A percentile compares a stretch with the other conserved stretches of the same genome.
phyloP scores from a whole-genome alignment of 352 stramenopile genomes.

The Thalassiosira mediterranea region DNA sequence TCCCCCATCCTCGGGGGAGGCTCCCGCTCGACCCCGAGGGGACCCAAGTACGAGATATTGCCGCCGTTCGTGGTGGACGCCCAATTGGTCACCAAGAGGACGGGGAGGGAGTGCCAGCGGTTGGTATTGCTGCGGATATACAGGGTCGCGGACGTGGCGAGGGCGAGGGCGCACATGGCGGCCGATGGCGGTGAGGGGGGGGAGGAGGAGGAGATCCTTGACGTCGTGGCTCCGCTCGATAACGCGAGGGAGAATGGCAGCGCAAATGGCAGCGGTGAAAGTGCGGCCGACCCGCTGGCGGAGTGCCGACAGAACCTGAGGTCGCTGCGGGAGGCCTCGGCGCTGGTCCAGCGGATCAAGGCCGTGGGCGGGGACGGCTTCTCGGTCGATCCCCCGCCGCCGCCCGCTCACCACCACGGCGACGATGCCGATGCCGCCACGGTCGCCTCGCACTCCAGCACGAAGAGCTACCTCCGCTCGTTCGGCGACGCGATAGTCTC shows the following conservation, averaged over 20 bases:
- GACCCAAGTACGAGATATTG: constrained; percentile 27
- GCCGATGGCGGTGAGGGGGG: too few species aligned
- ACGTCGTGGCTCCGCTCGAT: constrained; percentile 24
- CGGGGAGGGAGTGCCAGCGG: constrained; percentile 55
- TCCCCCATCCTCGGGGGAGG: constrained; percentile 27
- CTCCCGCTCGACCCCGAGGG: constrained; percentile 25
- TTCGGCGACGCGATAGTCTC: constrained; percentile 53
- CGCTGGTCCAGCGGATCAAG: constrained; percentile 64
- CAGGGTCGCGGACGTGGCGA: constrained; percentile 58
- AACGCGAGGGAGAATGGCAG: background rate
- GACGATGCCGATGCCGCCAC: constrained; percentile 20
- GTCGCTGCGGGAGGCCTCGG: constrained; percentile 48
- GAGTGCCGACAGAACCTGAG: constrained; percentile 36
- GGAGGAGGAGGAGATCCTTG: constrained; percentile 48
- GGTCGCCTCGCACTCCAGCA: constrained; percentile 27
- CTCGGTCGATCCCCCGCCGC: constrained; percentile 29
- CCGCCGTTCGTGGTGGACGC: constrained; percentile 72
- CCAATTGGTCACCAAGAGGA: constrained; percentile 77
- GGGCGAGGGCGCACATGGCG: constrained; percentile 35
- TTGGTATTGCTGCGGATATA: constrained; percentile 73
- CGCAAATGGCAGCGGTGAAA: background rate
- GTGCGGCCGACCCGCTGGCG: constrained; percentile 19
- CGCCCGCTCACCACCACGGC: too few species aligned
- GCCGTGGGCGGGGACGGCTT: constrained; percentile 42
- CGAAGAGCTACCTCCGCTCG: constrained; percentile 52